Percentiles rank a stretch among this genome's conserved stretches.
phyloP scores from a whole-genome alignment of 169 alveolate species.

The Theileria orientalis region DNA sequence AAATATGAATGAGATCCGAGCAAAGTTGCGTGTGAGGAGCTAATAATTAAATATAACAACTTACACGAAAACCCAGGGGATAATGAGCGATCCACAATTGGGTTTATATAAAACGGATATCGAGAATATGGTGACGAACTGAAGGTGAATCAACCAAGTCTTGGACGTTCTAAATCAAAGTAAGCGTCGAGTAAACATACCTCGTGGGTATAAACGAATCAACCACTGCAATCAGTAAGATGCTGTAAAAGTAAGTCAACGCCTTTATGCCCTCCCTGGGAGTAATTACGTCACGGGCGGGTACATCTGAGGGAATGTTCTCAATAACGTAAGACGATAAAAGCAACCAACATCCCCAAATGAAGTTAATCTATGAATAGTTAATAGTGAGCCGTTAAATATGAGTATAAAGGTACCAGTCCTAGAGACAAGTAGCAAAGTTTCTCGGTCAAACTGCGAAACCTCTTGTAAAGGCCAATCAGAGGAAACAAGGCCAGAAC shows the following conservation, averaged over 20 bases:
- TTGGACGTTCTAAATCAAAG: conserved; percentile 52
- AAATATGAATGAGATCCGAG: too few relatives aligned
- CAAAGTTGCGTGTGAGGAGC: too few relatives aligned
- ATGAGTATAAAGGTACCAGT: conserved; percentile 14
- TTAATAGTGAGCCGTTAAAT: background rate
- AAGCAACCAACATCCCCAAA: conserved; percentile 70
- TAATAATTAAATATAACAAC: conserved; percentile 8
- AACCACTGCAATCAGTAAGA: conserved; percentile 63
- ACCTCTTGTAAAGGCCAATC: conserved; percentile 12
- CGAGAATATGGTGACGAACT: conserved; percentile 51
- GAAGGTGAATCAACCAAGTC: conserved; percentile 64
- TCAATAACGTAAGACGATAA: conserved; percentile 16
- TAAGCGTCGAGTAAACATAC: conserved; percentile 9
- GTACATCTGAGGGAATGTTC: conserved; percentile 2
- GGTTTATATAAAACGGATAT: conserved; percentile 27
- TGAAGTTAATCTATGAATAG: background rate
- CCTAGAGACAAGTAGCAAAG: conserved; percentile 49
- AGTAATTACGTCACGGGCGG: conserved; percentile 12
- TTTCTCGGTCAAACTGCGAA: conserved; percentile 50
- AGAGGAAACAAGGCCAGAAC: conserved; percentile 34
- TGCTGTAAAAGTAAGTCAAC: conserved; percentile 50
- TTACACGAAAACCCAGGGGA: conserved; percentile 64
- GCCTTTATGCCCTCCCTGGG: conserved; percentile 60
- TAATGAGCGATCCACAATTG: conserved; percentile 11
- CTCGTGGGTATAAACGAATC: conserved; percentile 68